Conservation (phyloP, 2,329 filamentous ascomycete species). For the Alternaria sp. region DNA sequence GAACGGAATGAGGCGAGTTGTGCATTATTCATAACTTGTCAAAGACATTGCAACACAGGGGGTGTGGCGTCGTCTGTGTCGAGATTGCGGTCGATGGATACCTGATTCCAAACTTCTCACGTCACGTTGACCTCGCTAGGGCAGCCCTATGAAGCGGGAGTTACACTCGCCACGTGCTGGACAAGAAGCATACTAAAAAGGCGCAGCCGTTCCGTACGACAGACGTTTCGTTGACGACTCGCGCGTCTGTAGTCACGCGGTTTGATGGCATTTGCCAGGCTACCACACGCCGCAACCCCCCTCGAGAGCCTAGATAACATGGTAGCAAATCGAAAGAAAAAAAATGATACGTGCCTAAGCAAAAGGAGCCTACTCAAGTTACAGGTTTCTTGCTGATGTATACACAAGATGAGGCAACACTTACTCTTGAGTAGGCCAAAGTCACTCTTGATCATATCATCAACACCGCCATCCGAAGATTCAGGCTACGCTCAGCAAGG, state of each 20-base stretch:
- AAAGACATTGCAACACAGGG: not conserved
- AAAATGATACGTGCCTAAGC: not conserved
- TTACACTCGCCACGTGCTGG: too few species aligned
- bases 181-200: too few species aligned
- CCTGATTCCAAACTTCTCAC: not conserved
- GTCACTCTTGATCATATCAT: not conserved
- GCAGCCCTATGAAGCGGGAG: too few species aligned
- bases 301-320: not conserved
- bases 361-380: not conserved
- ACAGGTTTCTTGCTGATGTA: not conserved
- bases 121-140: not conserved
- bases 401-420: not conserved
- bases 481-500: not conserved
- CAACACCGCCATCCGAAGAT: not conserved
- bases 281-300: too few species aligned
- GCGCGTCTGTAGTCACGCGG: too few species aligned
- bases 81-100: too few species aligned
- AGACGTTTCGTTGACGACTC: too few species aligned
- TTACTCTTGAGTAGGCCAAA: not conserved
- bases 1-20: not conserved
- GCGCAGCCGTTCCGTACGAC: too few species aligned
- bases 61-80: not conserved
- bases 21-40: not conserved
- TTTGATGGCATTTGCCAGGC: too few species aligned
- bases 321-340: not conserved